A percentile compares a stretch with the other conserved stretches of the same genome.
These are phyloP conservation scores for Pecoramyces ruminantium DNA, from an alignment of 192 early-diverging fungal genomes.

Conservation along the genomic window DNA sequence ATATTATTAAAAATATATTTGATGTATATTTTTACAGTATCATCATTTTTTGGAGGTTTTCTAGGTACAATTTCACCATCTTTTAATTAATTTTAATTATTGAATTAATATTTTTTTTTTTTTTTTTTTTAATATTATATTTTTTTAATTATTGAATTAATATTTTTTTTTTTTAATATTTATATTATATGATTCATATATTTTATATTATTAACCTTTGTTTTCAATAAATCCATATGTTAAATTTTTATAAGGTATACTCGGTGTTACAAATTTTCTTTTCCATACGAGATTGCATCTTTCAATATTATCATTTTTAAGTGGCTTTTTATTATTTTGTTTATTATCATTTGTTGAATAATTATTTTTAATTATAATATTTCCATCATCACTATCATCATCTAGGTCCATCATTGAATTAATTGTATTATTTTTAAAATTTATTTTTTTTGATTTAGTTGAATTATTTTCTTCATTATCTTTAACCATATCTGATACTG, in stretches of 20 bases:
- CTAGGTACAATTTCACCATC: background rate
- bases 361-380: background rate
- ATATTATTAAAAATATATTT: background rate
- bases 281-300: background rate
- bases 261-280: background rate
- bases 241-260: background rate
- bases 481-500: background rate
- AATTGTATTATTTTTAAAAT: background rate
- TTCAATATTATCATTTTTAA: background rate
- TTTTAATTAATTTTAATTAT: no score
- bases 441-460: background rate
- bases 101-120: no score
- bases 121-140: no score
- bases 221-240: background rate
- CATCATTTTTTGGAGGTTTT: background rate
- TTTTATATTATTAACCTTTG: background rate
- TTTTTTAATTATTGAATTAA: no score
- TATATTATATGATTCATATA: no score
- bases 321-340: background rate
- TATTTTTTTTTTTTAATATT: no score
- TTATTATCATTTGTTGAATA: background rate
- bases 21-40: background rate
- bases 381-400: background rate
- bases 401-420: background rate
- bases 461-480: background rate